Evolutionary conservation across 352 stramenopile species (phyloP), one percentile per base, ranked within the genome.

Genomic region (Globisporangium recalcitrans): DNA sequence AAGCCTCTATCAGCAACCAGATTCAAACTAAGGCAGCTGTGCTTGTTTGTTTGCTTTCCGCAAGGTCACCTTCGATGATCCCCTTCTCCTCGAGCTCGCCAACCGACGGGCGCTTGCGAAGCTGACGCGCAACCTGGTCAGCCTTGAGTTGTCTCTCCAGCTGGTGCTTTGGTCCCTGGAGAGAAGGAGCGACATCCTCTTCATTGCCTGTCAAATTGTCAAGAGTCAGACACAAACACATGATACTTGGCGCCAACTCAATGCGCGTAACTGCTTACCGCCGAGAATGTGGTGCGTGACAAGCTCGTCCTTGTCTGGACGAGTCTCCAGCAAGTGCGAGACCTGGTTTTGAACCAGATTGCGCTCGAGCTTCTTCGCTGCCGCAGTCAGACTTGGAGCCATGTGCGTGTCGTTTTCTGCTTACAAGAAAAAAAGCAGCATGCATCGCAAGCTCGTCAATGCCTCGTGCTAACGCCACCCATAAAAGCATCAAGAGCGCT

Each of bases 321-420:
- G 74, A 9, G 77, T 85, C 63, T 95, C 85, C 0, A 95, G 71
- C 62, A 95, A 66, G 51, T 91, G 83, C 9, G 80, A 82, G 14
- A 95, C 82, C 52, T 95, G 83, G 68, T 93, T 87, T 63, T 93
- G 79, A 29, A 91, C 77, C 22, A 95, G 48, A 49, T 82, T 88
- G 29, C 78, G 71, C 72, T 93, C 82, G 7, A 95, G 76, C 60
- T 89, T 85, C 69, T 93, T 90, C 11, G 83, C 82, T 4, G 83
- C 90, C 9, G 84, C 81, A 31, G 74, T 80, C 4, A 93, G 71
- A 59, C 77, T 85, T 11, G 83, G 75, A 0, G 83, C 83, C 47
- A 93, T 51, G 14, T 87, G 69, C 3, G 73, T 69, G 52, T 82
- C 80, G 2, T 76, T 75, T 52, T 91, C 75, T 82, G 34, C 5